Evolutionary conservation across 2,329 filamentous ascomycete species (phyloP).

Genomic region (Cordyceps sp.): DNA sequence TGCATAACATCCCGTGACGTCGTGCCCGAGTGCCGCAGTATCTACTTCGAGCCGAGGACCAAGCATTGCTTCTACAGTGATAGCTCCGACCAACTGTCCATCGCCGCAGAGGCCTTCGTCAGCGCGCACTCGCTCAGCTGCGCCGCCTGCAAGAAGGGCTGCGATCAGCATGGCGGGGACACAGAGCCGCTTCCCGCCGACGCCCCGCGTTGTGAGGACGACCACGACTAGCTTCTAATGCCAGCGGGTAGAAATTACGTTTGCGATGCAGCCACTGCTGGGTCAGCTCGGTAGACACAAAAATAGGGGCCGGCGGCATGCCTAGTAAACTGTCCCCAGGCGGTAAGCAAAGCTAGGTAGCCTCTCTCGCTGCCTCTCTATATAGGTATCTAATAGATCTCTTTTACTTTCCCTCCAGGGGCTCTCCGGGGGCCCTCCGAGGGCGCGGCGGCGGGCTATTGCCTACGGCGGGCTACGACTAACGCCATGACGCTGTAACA

Average conservation of each 20-base stretch:
- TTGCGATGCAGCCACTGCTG: slow-evolving; percentile 3
- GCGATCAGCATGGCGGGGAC: slow-evolving; percentile 2
- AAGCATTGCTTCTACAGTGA: slow-evolving; percentile 4
- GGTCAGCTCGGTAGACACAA: not conserved
- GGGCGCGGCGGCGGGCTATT: no score
- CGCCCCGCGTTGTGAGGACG: not conserved
- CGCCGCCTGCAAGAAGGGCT: slow-evolving; percentile 4
- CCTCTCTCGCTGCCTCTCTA: no score
- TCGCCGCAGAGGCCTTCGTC: slow-evolving; percentile 5
- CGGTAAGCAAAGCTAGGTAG: no score
- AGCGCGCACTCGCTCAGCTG: slow-evolving; percentile 6
- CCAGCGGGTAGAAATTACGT: slow-evolving; percentile 1
- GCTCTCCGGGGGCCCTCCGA: no score
- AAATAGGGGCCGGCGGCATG: no score
- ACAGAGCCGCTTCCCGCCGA: slow-evolving; percentile 1
- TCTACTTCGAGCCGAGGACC: slow-evolving; percentile 5
- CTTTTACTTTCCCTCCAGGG: no score
- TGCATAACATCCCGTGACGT: slow-evolving; percentile 4
- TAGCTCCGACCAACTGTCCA: slow-evolving; percentile 4
- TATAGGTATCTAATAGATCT: no score
- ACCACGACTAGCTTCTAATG: not conserved
- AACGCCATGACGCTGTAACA: no score
- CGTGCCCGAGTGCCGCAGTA: slow-evolving; percentile 6
- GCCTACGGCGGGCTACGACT: no score
- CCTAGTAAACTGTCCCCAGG: no score